These are phyloP conservation scores for Claviceps capensis DNA, from an alignment of 2,329 filamentous ascomycete species.

Conservation along the genomic window DNA sequence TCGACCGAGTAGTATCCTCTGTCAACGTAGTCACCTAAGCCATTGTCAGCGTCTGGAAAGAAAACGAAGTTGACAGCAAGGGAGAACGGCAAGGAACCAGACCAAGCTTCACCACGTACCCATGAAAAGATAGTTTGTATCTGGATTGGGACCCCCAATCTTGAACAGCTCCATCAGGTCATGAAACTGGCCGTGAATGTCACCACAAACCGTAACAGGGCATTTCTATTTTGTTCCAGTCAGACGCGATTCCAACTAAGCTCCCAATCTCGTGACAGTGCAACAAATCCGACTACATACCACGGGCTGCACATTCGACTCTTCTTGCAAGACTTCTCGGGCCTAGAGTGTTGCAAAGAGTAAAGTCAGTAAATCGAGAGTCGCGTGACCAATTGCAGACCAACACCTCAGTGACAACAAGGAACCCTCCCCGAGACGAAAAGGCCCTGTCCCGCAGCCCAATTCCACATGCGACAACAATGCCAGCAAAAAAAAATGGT, in stretches of 20 bases:
- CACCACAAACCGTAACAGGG: constrained; percentile 94
- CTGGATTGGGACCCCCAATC: constrained; percentile 93
- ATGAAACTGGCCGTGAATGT: constrained; percentile 98
- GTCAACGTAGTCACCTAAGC: constrained; percentile 86
- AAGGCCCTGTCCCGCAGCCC: not conserved
- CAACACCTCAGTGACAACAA: not conserved
- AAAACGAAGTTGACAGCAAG: too few species aligned
- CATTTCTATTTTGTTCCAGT: constrained; percentile 55
- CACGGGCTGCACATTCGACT: constrained; percentile 98
- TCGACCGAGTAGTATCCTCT: constrained; percentile 98
- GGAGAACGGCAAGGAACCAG: not conserved
- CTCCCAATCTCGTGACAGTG: not conserved
- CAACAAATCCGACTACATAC: constrained; percentile 38
- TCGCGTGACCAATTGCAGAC: not conserved
- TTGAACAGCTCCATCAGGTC: constrained; percentile 99
- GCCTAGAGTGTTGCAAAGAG: constrained; percentile 40
- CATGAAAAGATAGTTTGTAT: constrained; percentile 99
- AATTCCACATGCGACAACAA: not conserved
- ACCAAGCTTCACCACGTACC: constrained; percentile 38
- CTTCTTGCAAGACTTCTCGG: constrained; percentile 89
- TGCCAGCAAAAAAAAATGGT: not conserved
- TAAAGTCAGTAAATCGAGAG: constrained; percentile 16
- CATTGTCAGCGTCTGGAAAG: constrained; percentile 1
- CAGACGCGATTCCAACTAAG: constrained; percentile 1
- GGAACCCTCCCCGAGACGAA: not conserved